Evolutionary conservation across 345 rosid genomes (phyloP), one percentile per base, ranked within the genome.

Genomic region (Carallia brachiata): DNA sequence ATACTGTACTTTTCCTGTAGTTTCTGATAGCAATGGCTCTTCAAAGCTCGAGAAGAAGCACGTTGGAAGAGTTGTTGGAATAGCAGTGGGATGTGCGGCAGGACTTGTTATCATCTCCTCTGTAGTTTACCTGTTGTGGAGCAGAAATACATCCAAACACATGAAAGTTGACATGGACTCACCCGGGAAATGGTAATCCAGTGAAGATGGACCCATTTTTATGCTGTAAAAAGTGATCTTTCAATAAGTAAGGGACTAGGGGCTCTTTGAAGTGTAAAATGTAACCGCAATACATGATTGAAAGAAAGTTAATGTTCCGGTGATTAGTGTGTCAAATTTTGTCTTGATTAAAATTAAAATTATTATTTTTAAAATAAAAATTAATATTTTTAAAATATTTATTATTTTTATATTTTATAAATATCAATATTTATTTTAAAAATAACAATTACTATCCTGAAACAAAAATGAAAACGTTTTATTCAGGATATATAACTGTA

Each of bases 41-140:
- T 59, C 81, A n/a, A 40, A 71, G 0, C 34, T 44, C 7, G 61
- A 57, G 58, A 68, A 75, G 75, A 79, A 79, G 57, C 73, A 7
- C 0, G 72, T 67, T 0, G 84, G 75, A 52, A 77, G 19, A 59
- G 7, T 84, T 10, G 73, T 77, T 2, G 87, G 85, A 40, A 80
- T 83, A 61, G 73, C 76, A 48, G 68, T 78, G n/a, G 87, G 84
- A 63, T 62, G 79, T 54, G 71, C 62, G 2, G 86, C 72, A 0
- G 80, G 61, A 34, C 36, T 75, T 16, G 69, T 77, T 59, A 70
- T 85, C 4, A 28, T 81, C 59, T 74, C 82, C 52, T 81, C 85
- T 0, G 52, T 60, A 0, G 68, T 80, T 54, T 85, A 83, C 56
- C 15, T 82, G 15, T 76, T 78, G 83, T 72, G 86, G 86, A 74